Evolutionary conservation across 805 yeast genomes (phyloP), one percentile per base, ranked within the genome.

Genomic region (Saccharomycopsis sp.): DNA sequence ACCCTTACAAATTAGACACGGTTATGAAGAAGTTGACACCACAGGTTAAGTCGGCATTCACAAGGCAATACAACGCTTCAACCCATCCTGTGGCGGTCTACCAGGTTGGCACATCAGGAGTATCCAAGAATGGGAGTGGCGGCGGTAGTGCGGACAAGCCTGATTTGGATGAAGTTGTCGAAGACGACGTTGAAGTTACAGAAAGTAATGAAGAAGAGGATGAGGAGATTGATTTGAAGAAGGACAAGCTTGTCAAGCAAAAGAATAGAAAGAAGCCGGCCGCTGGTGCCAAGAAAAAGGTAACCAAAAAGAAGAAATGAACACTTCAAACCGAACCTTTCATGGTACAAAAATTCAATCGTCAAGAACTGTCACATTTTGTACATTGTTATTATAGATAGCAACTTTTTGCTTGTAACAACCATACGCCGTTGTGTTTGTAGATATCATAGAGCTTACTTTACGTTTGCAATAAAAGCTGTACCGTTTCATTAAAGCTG

Each of bases 41-140:
- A 1, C 68, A 77, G n/a, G 76, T 75, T 12, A 94, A 92, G 57
- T 65, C 89, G 4, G 82, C 84, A 5, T 86, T 92, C 59, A 92
- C 99, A 0, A 69, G 95, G 50, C 75, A 71, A 48, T 92, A 92
- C 59, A 92, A 92, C 56, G 58, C 74, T 7, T 61, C 58, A 42
- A 63, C 75, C 6, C 98, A 92, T 61, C 97, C 97, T 2, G 75
- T 80, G 1, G 86, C 94, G 2, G 85, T 83, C 50, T 78, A 78
- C 67, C 75, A 73, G 55, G 75, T 87, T 0, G 89, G 87, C 10
- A 69, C 70, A 34, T 71, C 78, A 4, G 63, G 55, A 15, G 50
- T 50, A 4, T 15, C 39, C 21, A 31, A 31, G 48, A 50, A 17
- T 37, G 45, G 38, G 43, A 33, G 27, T 21, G 50, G 43, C 45